phyloP scores from a whole-genome alignment of 2,329 filamentous ascomycete genomes.

The Xylariaceae sp. region DNA sequence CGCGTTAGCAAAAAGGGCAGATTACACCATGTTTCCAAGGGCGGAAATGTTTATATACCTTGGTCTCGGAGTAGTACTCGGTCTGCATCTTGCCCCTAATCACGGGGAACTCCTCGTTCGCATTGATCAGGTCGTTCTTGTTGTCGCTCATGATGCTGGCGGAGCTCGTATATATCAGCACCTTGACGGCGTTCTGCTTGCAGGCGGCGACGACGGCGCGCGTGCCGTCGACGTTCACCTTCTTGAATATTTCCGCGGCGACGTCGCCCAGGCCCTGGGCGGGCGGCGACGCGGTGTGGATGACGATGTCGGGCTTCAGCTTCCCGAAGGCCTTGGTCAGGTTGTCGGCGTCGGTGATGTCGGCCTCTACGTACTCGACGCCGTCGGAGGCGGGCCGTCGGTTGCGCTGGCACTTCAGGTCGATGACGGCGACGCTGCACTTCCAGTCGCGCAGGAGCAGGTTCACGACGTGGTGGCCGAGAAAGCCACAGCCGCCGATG shows the following conservation, averaged over 20 bases:
- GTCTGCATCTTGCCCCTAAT: conserved; percentile 70
- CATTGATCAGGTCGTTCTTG: conserved; percentile 75
- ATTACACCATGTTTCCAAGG: not conserved
- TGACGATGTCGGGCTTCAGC: conserved; percentile 77
- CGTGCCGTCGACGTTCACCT: conserved; percentile 89
- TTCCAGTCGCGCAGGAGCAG: conserved; percentile 66
- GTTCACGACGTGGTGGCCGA: conserved; percentile 80
- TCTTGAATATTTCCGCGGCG: conserved; percentile 67
- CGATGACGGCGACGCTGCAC: conserved; percentile 67
- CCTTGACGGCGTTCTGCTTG: conserved; percentile 70
- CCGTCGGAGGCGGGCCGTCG: conserved; percentile 58
- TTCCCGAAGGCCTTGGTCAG: conserved; percentile 66
- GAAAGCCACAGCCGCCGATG: conserved; percentile 82
- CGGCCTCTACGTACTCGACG: conserved; percentile 72
- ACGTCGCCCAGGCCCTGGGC: conserved; percentile 56
- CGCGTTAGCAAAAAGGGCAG: conserved; percentile 14
- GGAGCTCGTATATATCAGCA: conserved; percentile 88
- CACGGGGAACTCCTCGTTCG: conserved; percentile 80
- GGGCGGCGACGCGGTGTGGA: conserved; percentile 83
- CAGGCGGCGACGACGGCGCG: conserved; percentile 75
- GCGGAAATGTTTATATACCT: conserved; percentile 53
- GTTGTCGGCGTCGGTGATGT: conserved; percentile 70
- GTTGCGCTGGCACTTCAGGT: conserved; percentile 72
- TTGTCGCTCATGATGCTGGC: conserved; percentile 88
- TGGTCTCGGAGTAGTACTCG: conserved; percentile 90